Evolutionary conservation across 257 asterid genomes (phyloP), one percentile per base, ranked within the genome.

Genomic region (Scutellaria minor): DNA sequence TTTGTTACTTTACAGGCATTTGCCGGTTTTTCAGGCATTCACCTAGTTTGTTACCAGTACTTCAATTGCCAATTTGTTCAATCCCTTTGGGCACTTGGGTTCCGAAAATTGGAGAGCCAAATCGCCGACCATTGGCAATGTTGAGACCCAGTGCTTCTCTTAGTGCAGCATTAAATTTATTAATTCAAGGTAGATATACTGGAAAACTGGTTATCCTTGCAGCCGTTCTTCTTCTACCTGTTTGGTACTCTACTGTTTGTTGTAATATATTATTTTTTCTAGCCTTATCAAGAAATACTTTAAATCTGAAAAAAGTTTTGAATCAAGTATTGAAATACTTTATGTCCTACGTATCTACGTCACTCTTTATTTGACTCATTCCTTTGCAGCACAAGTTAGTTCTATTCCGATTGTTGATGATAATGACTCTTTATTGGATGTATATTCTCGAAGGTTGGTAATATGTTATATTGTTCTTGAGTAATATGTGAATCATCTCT

Each of bases 341-440:
- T 18, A 18, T 18, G 18, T 12, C 8, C 8, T 39, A 31, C 57
- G 24, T 24, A 57, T 48, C 51, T 46, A 40, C 60, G 48, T 62
- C 18, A 51, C 70, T 72, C 45, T 51, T 58, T 59, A 66, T 68
- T 37, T 53, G 22, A 46, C 12, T 11, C 57, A 50, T 68, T 68
- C 52, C 72, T 75, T 78, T 75, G 86, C 97, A 94, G 99, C 90
- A 7, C 97, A 85, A 86, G 98, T 91, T 79, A 87, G 98, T 79
- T 86, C 99, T 11, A 83, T 94, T 67, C 98, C 97, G 35, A 83
- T 94, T 70, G 97, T 92, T 15, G 99, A 95, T 79, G 99, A 95
- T 48, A 92, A 90, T 73, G 96, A 90, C 92, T 88, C 98, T 60
- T 73, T 95, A 79, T 67, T 92, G 90, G 98, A 92, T 73, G 80